Evolutionary conservation across 345 rosid species (phyloP), one percentile per base, ranked within the genome.

Genomic region (Citrus hindsii): DNA sequence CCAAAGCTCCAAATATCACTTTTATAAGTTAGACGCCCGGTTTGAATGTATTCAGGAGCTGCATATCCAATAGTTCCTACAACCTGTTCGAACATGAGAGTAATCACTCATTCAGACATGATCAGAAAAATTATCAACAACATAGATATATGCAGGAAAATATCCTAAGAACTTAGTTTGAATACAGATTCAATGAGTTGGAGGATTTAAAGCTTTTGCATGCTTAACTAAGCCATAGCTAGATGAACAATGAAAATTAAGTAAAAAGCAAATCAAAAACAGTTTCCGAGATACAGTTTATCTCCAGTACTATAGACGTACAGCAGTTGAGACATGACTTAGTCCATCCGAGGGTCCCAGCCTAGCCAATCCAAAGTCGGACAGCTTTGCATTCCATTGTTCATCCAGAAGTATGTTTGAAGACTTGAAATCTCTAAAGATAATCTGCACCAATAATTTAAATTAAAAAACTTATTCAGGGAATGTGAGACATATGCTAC

Each of bases 21-120:
- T 70, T 91, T 96, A 22, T 88, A 73, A 4, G 99, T 92, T 58
- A 96, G 94, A 53, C 87, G 97, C 37, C 99, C 97, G 0, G 98
- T 96, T 79, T 88, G 95, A 51, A 93, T 83, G 82, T 93, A 93
- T 76, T 93, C 99, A 0, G 98, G 98, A 1, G 98, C 99, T 77
- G 98, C 97, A 79, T 96, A 96, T 67, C 99, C 99, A 22, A 93
- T 92, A 8, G 98, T 96, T 69, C 98, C 98, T 12, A 92, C 99
- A 37, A 92, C 92, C 98, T 92, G 89, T 68, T 59, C 48, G 56
- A 12, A 74, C 42, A 77, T 40, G 68, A 69, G 58, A 74, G 21
- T 35, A 64, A 56, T 59, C 22, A 69, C 59, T n/a, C 30, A 4
- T 6, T 42, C 19, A 28, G 33, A 28, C 30, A 28, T 63, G 18